Evolutionary conservation across 805 yeast species (phyloP).

Genomic region (Barnettozyma sp.): DNA sequence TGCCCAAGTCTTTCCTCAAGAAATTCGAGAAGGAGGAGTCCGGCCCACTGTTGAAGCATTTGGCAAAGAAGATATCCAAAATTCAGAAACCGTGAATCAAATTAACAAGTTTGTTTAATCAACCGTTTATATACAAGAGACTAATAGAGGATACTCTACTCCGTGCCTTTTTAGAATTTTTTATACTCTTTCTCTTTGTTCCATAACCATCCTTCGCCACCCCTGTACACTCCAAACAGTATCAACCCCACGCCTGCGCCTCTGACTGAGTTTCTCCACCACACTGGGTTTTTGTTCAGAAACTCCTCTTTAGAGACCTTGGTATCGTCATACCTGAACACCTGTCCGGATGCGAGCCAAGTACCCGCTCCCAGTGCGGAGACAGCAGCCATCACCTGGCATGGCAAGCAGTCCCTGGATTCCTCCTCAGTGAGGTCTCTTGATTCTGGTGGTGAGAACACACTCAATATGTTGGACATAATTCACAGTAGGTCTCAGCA

Average conservation of each 20-base stretch:
- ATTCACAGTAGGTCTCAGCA: too few species aligned
- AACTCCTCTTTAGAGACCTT: conserved; percentile 29
- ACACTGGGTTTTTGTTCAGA: conserved; percentile 37
- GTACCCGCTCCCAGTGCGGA: conserved; percentile 55
- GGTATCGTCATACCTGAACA: conserved; percentile 40
- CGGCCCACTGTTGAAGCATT: conserved; percentile 32
- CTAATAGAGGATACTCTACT: too few species aligned
- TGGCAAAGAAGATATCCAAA: conserved; percentile 32
- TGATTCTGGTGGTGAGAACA: conserved; percentile 23
- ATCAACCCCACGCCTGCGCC: conserved; percentile 48
- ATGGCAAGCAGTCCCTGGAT: conserved; percentile 52
- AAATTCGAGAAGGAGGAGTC: conserved; percentile 29
- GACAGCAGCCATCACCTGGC: conserved; percentile 59
- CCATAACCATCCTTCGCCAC: conserved; percentile 58
- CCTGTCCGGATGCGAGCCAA: conserved; percentile 51
- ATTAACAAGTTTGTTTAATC: too few species aligned
- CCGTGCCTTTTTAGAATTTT: not conserved
- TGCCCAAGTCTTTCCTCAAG: conserved; percentile 27
- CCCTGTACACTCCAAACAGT: conserved; percentile 53
- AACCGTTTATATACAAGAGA: not conserved
- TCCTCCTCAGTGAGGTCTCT: conserved; percentile 33
- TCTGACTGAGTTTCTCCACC: conserved; percentile 58
- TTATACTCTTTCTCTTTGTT: conserved; percentile 33
- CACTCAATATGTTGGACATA: conserved; percentile 24
- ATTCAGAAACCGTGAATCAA: conserved; percentile 2